Percentiles rank a stretch among this genome's conserved stretches.
These are phyloP conservation scores for Cornus florida DNA, from an alignment of 148 eudicot genomes.

Conservation along the genomic window DNA sequence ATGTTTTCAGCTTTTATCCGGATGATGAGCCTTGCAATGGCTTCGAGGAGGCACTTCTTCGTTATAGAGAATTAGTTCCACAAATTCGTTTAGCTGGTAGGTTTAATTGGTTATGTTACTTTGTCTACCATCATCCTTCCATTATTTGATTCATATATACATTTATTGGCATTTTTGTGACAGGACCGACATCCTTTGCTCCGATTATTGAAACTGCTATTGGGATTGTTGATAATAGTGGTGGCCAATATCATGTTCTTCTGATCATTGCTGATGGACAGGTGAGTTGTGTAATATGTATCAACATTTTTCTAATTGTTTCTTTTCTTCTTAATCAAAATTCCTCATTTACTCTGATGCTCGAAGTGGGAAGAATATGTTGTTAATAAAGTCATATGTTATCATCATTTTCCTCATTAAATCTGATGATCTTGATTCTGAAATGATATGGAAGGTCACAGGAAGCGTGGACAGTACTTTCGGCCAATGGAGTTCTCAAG, in stretches of 20 bases:
- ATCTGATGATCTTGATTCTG: neutral
- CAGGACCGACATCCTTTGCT: constrained; percentile 44
- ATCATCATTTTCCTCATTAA: neutral
- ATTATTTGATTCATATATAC: neutral
- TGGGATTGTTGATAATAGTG: constrained; percentile 34
- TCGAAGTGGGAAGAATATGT: too few species aligned
- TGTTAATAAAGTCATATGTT: neutral
- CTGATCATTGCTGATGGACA: constrained; percentile 50
- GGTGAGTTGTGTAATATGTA: constrained; percentile 9
- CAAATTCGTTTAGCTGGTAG: constrained; percentile 30
- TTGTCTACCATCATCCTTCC: neutral
- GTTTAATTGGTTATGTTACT: neutral
- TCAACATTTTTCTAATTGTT: neutral
- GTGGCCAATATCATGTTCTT: constrained; percentile 41
- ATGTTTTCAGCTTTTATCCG: constrained; percentile 38
- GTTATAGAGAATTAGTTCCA: constrained; percentile 40
- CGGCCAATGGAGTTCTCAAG: constrained; percentile 32
- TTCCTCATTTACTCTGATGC: too few species aligned
- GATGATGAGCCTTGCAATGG: constrained; percentile 30
- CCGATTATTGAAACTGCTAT: constrained; percentile 39
- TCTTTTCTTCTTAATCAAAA: neutral
- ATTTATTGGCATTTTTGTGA: neutral
- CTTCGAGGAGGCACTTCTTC: constrained; percentile 36
- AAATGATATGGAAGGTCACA: constrained; percentile 20
- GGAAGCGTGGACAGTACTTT: constrained; percentile 20